phyloP scores from a whole-genome alignment of 305 asterid genomes.

The Striga hermonthica region DNA sequence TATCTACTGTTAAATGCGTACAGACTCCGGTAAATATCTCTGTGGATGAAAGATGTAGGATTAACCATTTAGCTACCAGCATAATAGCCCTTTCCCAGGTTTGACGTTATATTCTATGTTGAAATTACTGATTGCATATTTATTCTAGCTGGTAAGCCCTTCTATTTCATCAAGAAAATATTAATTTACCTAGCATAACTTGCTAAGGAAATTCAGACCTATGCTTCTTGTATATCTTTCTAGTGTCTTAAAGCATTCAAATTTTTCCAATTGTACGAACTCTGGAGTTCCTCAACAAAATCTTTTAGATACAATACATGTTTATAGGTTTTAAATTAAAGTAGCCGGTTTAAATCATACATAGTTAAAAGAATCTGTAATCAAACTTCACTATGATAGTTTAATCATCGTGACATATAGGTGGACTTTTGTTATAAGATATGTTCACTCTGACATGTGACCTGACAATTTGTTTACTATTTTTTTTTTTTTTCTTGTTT shows the following conservation, averaged over 20 bases:
- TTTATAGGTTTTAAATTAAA: not conserved
- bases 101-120: constrained; percentile 26
- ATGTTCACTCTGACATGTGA: not conserved
- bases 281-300: not conserved
- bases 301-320: not conserved
- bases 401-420: not conserved
- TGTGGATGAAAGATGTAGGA: constrained; percentile 86
- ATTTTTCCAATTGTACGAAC: too few species aligned
- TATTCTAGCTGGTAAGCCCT: too few species aligned
- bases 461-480: not conserved
- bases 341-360: not conserved
- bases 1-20: constrained; percentile 31
- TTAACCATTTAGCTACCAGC: constrained; percentile 93
- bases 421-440: not conserved
- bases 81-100: constrained; percentile 95
- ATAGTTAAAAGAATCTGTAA: not conserved
- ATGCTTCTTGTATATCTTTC: too few species aligned
- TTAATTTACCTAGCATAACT: too few species aligned
- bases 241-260: too few species aligned
- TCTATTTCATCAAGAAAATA: too few species aligned
- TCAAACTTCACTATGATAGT: not conserved
- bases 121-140: not conserved
- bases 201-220: too few species aligned
- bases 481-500: constrained; percentile 29
- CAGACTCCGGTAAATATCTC: constrained; percentile 68